Base-by-base conservation (phyloP, 176 grass and related monocot genomes). In the Echinochloa phyllopogon region DNA sequence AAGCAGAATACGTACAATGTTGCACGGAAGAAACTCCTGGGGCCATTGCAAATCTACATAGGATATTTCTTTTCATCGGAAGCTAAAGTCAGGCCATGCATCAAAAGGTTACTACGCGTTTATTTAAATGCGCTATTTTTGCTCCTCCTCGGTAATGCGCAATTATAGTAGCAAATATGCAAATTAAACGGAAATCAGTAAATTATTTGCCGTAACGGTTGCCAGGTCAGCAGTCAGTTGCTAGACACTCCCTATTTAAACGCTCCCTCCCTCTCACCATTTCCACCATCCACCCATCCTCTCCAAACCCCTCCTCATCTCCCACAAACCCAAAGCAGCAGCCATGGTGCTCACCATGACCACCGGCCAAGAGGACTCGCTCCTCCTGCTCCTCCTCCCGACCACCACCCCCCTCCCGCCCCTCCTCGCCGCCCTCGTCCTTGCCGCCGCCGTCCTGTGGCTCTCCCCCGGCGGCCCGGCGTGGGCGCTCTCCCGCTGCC, bases 391-490 rank as follows among this genome's bases (percentile, higher is more conserved):
- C 14, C 69, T 85, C 43, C 64, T 86, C 23, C 69, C 71, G 0
- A 12, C 60, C 40, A 74, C 79, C 56, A 59, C 78, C 47, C 43
- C 86, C 36, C 60, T 89, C 18, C 82, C 74, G 4, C 61, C 77
- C 3, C 45, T 91, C 18, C 3, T 92, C 27, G 78, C 74, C 13
- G 79, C 72, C 2, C 9, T 88, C 23, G 6, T 95, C 45, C n/a
- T 92, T 10, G 65, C 65, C 14, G 72, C 75, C 8, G 66, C 49
- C 9, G 60, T 92, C 65, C 60, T 92, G 6, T 79, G 87, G 80
- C 77, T 90, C 27, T 72, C 77, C n/a, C 90, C 90, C 4, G 93
- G 93, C 0, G 93, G 93, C 24, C 85, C 91, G 2, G 90, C 88
- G 9, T 95, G 93, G 93, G 85, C 86, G 0, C 36, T 92, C 2